Conservation (phyloP, 139 green algal genomes). For the Yamagishiella unicocca region DNA sequence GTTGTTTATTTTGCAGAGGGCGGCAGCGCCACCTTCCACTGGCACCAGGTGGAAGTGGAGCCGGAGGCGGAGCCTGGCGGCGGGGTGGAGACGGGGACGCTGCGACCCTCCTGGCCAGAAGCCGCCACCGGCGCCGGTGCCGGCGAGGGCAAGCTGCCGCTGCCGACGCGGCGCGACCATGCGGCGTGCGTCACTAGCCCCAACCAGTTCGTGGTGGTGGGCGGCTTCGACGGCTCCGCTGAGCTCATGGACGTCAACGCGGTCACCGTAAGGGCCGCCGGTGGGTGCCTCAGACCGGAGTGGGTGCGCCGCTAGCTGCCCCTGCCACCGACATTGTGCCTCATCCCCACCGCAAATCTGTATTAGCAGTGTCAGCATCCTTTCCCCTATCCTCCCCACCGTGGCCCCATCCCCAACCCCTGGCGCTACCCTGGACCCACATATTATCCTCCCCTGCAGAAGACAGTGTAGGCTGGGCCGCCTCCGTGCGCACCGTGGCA, state of each 20-base stretch:
- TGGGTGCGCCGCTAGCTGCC: too few species aligned
- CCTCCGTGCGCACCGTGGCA: slow-evolving; percentile 25
- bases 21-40: not conserved
- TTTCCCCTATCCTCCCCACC: too few species aligned
- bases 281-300: too few species aligned
- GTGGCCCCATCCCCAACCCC: too few species aligned
- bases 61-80: not conserved
- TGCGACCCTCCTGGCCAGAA: not conserved
- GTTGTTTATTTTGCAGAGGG: too few species aligned
- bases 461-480: slow-evolving; percentile 25
- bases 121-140: not conserved
- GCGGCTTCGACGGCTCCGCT: slow-evolving; percentile 58
- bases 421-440: too few species aligned
- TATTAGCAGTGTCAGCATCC: too few species aligned
- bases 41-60: slow-evolving; percentile 34
- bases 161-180: slow-evolving; percentile 36
- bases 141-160: slow-evolving; percentile 10
- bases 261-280: slow-evolving; percentile 14
- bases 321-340: too few species aligned
- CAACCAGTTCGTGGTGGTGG: slow-evolving; percentile 55
- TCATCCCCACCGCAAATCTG: too few species aligned
- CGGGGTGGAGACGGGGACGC: not conserved
- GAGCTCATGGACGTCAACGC: slow-evolving; percentile 49
- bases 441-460: not conserved
- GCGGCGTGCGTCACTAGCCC: slow-evolving; percentile 52